Conservation (phyloP, 2,329 filamentous ascomycete species). For the Dactylellina cionopaga region DNA sequence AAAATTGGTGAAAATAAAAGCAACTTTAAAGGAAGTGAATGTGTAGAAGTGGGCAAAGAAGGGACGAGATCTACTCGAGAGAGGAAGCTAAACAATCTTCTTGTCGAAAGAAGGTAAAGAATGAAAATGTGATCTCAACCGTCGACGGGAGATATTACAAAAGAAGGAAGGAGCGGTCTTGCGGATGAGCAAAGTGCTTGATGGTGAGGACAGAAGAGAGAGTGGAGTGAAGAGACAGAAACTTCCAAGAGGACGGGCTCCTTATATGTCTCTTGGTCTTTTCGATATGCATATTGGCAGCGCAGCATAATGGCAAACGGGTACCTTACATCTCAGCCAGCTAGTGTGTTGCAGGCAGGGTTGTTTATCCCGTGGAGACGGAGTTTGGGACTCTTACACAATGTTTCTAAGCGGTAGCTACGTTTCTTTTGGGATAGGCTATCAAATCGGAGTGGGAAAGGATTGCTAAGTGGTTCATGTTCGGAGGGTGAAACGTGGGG, state of each 20-base stretch:
- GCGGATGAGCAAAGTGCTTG: slow-evolving; percentile 44
- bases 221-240: slow-evolving; percentile 17
- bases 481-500: slow-evolving; percentile 44
- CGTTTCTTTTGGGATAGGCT: slow-evolving; percentile 1
- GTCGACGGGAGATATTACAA: slow-evolving; percentile 38
- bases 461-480: slow-evolving; percentile 1
- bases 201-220: slow-evolving; percentile 22
- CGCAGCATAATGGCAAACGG: no score
- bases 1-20: slow-evolving; percentile 20
- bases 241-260: slow-evolving; percentile 40
- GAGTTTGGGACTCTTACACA: slow-evolving; percentile 44
- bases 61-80: slow-evolving; percentile 51
- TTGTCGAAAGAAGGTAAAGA: slow-evolving; percentile 53
- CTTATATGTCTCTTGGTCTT: slow-evolving; percentile 48
- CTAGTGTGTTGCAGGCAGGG: slow-evolving; percentile 30
- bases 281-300: no score
- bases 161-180: slow-evolving; percentile 36
- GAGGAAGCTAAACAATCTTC: slow-evolving; percentile 41
- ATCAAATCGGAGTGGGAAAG: not conserved
- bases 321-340: slow-evolving; percentile 23
- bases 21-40: slow-evolving; percentile 6
- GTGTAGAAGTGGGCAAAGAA: no score
- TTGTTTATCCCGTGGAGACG: slow-evolving; percentile 45
- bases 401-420: slow-evolving; percentile 30
- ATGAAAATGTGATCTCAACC: slow-evolving; percentile 52